Base-by-base conservation (phyloP, 2,329 filamentous ascomycete species). In the Fusarium sublunatum region DNA sequence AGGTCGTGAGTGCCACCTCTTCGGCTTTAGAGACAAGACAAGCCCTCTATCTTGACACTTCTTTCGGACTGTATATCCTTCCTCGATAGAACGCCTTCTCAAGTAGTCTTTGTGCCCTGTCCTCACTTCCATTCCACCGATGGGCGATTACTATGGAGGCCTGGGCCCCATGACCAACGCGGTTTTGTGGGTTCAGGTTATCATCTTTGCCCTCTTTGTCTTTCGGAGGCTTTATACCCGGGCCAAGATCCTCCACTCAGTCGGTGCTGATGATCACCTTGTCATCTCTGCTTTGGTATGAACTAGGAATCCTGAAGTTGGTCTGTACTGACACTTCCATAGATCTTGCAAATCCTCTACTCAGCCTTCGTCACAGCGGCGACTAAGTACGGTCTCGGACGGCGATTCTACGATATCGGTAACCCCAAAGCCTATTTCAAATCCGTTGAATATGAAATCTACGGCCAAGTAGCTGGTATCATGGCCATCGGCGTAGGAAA, bases 311-410 rank as follows among this genome's bases (percentile, higher is more conserved):
- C 4, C 7, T 13, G 26, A 5, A 3, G 32, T 31, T 8, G 13
- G 0, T 1, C 6, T 19, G 12, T 12, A 7, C 55, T 58, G 5
- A 58, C 32, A 6, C 5, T 10, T 24, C 13, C 32, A 11, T 4
- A 64, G 61, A 22, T 56, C 7, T 32, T 64, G 1, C 59, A 64
- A 8, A 53, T 60, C 6, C 22, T 64, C 1, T 64, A 64, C 26
- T 56, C 54, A 2, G 43, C 35, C 39, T 64, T 64, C 7, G 50
- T 64, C n/a, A 46, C 34, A 5, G 43, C 49, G 9, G 54, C 49
- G 10, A 55, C 50, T 1, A 25, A 31, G 15, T 64, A 56, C 7
- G 59, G 61, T 1, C 9, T 64, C 6, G 50, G 59, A 1, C 59
- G 54, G 7, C 39, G 28, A 0, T 64, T 64, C 12, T 43, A 35